phyloP scores from a whole-genome alignment of 129 eudicot genomes.

The Helianthus annuus region HanXRQr2.0-SUNRISE NC_035448.2:19409853-19410352 shows the following conservation, averaged over 20 bases:
- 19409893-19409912: not conserved
- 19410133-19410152: conserved; percentile 79
- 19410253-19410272: too few species aligned
- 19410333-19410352: not conserved
- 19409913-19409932: not conserved
- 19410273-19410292: not conserved
- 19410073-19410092: not conserved
- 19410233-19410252: too few species aligned
- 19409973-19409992: not conserved
- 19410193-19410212: not conserved
- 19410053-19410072: not conserved
- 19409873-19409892: conserved; percentile 58
- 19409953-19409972: not conserved
- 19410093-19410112: conserved; percentile 36
- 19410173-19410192: conserved; percentile 42
- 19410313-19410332: not conserved
- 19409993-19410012: not conserved
- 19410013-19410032: conserved; percentile 9
- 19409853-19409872: conserved; percentile 92
- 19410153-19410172: conserved; percentile 66
- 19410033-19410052: not conserved
- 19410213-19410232: conserved; percentile 7
- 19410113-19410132: conserved; percentile 93
- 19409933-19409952: not conserved
- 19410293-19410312: not conserved